Evolutionary conservation across 306 rosid species (phyloP).

Genomic region (Vigna mungo): DNA sequence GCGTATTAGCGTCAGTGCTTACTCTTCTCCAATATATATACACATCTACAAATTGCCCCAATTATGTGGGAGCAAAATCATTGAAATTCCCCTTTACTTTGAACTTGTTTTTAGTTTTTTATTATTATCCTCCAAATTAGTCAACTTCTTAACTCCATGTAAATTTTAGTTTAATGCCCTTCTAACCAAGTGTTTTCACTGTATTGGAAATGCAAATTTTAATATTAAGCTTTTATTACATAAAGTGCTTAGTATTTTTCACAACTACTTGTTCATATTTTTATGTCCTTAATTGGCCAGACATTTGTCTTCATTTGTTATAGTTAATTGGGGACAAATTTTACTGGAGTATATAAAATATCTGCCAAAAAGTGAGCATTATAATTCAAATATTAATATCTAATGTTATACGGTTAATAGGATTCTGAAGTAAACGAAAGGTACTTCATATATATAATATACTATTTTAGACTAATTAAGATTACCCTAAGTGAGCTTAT

Average conservation of each 20-base stretch:
- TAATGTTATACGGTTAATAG: background rate
- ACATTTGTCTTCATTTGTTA: background rate
- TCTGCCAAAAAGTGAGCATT: background rate
- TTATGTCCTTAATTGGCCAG: background rate
- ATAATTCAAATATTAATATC: background rate
- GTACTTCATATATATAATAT: background rate
- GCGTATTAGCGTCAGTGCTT: constrained; percentile 29
- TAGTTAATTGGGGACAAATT: background rate
- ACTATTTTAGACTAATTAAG: background rate
- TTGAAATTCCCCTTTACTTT: constrained; percentile 39
- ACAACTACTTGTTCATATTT: background rate
- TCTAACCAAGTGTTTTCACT: background rate
- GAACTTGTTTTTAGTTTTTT: constrained; percentile 14
- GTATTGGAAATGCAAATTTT: background rate
- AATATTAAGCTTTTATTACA: background rate
- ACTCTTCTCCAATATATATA: constrained; percentile 21
- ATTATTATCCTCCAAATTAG: background rate
- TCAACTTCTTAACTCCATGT: constrained; percentile 19
- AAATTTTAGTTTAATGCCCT: background rate
- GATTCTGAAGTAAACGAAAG: background rate
- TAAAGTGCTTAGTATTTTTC: background rate
- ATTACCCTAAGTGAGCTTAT: background rate
- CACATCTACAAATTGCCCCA: constrained; percentile 37
- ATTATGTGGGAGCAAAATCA: constrained; percentile 56
- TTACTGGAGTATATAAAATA: background rate